Evolutionary conservation across 257 asterid species (phyloP), one percentile per base, ranked within the genome.

Genomic region (Nicotiana benthamiana): DNA sequence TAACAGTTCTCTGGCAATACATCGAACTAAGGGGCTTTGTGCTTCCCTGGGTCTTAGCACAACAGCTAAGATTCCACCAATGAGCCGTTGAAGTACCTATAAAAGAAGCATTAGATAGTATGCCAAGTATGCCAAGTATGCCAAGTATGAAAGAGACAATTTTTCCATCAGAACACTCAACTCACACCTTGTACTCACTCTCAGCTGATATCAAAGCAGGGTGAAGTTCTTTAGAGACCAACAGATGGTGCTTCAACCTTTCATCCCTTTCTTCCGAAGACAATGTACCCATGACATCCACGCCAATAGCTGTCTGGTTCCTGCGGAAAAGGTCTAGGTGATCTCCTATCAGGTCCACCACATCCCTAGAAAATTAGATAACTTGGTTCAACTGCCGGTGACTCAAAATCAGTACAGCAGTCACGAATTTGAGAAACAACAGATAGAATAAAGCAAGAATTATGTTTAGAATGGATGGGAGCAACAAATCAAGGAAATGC

Each of bases 181-280:
- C 87, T 68, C 90, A 90, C 95, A 96, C 99, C 99, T 96, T 96
- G 97, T 96, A 94, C 97, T 96, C 99, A 93, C 97, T 84, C 89
- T 96, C 99, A 67, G 98, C 79, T 83, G 99, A 93, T 85, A 93
- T 87, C 92, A 96, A 85, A 79, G 99, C 99, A 79, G 99, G 99
- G 87, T 96, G 99, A 84, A 96, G 98, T 87, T 96, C 97, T 87
- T 92, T 93, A 63, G 97, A 90, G 83, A 86, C 84, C 86, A 92
- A 79, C 62, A 94, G 93, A 83, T 96, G 96, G 88, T 94, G 95
- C 85, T 92, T 96, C 90, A 96, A 86, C 87, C 98, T 93, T 77
- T 94, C 98, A 86, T 96, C 99, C 88, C 98, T 92, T 92, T 94
- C 97, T 89, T 94, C 97, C 79, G 93, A 96, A 87, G 98, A 96